A percentile compares a stretch with the other conserved stretches of the same genome.
phyloP scores from a whole-genome alignment of 768 basidiomycete genomes.

The Ramaria sp. region DNA sequence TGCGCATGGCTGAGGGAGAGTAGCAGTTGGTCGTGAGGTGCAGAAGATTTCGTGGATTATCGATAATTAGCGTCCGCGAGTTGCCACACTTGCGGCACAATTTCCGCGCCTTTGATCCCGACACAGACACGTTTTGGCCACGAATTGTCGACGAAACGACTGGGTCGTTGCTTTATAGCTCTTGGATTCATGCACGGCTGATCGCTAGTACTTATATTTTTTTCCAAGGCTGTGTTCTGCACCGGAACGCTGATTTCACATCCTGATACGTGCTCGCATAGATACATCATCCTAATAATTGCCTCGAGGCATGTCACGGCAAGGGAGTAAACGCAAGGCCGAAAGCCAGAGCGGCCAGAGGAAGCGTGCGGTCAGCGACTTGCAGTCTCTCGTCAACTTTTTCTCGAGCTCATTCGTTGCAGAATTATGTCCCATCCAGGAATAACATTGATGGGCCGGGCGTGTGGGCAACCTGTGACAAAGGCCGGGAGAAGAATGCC shows the following conservation, averaged over 20 bases:
- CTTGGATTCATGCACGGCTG: too few species aligned
- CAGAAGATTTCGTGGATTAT: background rate
- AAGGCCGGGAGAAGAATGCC: constrained; percentile 72
- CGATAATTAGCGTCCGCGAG: background rate
- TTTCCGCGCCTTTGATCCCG: too few species aligned
- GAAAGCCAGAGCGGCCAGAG: background rate
- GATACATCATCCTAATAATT: too few species aligned
- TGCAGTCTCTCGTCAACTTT: background rate
- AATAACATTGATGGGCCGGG: constrained; percentile 63
- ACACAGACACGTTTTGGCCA: too few species aligned
- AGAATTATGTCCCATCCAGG: constrained; percentile 4
- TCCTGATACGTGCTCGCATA: too few species aligned
- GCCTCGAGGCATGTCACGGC: background rate
- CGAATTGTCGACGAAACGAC: too few species aligned
- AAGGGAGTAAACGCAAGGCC: background rate
- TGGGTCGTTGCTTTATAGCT: too few species aligned
- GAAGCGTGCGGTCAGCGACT: constrained; percentile 4
- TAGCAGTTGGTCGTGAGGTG: background rate
- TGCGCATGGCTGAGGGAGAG: background rate
- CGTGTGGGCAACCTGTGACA: constrained; percentile 77
- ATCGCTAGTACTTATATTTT: too few species aligned
- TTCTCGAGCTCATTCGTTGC: background rate
- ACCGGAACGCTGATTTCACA: too few species aligned
- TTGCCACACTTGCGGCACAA: too few species aligned
- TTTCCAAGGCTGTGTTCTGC: too few species aligned